A percentile compares a stretch with the other conserved stretches of the same genome.
phyloP scores from a whole-genome alignment of 129 eudicot genomes.

The Calendula officinalis region DNA sequence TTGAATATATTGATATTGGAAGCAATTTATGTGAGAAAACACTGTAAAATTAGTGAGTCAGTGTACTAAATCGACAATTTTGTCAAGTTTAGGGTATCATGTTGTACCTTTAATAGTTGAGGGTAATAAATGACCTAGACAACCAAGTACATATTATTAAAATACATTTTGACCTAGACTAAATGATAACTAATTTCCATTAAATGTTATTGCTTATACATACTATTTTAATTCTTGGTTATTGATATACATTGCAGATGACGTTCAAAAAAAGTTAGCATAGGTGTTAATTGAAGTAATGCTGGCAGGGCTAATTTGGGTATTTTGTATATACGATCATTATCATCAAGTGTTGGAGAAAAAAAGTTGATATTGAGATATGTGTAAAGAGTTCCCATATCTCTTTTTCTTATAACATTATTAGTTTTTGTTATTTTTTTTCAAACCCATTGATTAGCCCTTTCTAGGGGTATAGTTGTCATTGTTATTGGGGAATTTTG shows the following conservation, averaged over 20 bases:
- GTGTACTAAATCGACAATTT: no score
- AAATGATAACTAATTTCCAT: no score
- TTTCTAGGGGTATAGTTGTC: constrained; percentile 35
- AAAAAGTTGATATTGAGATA: constrained; percentile 35
- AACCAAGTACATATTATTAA: no score
- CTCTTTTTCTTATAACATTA: constrained; percentile 24
- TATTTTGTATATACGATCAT: constrained; percentile 51
- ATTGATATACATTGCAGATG: constrained; percentile 37
- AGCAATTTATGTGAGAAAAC: no score
- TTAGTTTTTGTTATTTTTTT: background rate
- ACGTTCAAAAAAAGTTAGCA: constrained; percentile 1
- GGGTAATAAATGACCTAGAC: no score
- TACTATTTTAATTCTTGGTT: background rate
- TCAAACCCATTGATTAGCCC: constrained; percentile 40
- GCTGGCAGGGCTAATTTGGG: constrained; percentile 39
- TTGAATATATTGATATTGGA: no score
- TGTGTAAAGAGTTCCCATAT: constrained; percentile 54
- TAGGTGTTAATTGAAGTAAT: constrained; percentile 19
- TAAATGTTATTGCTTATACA: background rate
- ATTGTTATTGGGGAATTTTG: constrained; percentile 54
- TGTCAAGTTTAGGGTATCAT: no score
- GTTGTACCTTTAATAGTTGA: no score
- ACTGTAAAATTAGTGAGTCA: no score
- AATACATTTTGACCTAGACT: no score
- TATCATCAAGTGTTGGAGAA: constrained; percentile 29